These are phyloP conservation scores for Penicillium atrosanguineum DNA, from an alignment of 495 filamentous ascomycete genomes.

Conservation along the genomic window DNA sequence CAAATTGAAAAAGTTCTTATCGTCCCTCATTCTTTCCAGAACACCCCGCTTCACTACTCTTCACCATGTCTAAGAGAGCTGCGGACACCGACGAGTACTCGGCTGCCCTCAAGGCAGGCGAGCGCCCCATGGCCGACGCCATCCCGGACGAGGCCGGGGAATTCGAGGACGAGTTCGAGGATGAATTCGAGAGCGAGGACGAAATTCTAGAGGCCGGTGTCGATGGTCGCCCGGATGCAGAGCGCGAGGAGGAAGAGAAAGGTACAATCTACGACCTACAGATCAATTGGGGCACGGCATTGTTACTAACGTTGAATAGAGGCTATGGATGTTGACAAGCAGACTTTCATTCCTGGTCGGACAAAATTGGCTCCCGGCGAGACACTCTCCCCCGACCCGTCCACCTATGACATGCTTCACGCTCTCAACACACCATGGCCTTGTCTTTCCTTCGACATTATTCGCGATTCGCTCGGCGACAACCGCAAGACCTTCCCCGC, in stretches of 20 bases:
- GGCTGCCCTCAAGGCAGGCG: conserved; percentile 65
- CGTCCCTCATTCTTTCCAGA: conserved; percentile 14
- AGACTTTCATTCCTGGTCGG: conserved; percentile 90
- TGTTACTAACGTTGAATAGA: conserved; percentile 35
- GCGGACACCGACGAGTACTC: conserved; percentile 56
- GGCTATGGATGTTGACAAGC: conserved; percentile 87
- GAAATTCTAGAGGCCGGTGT: conserved; percentile 94
- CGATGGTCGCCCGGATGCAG: conserved; percentile 87
- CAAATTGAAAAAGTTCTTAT: conserved; percentile 40
- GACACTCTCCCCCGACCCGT: conserved; percentile 83
- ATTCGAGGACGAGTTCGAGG: conserved; percentile 95
- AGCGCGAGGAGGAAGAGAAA: conserved; percentile 81
- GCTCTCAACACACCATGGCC: conserved; percentile 90
- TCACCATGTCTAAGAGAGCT: conserved; percentile 68
- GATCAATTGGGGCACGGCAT: not conserved
- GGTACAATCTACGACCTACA: conserved; percentile 34
- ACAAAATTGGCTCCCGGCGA: conserved; percentile 84
- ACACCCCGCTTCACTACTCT: conserved; percentile 3
- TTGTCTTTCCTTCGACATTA: conserved; percentile 91
- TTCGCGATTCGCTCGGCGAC: conserved; percentile 84
- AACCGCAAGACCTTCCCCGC: conserved; percentile 87
- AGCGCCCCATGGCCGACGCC: conserved; percentile 52
- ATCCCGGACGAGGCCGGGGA: conserved; percentile 69
- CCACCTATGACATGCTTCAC: conserved; percentile 96
- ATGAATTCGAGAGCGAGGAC: conserved; percentile 95